phyloP scores from a whole-genome alignment of 2,329 filamentous ascomycete species.

The Davidsoniella virescens region DNA sequence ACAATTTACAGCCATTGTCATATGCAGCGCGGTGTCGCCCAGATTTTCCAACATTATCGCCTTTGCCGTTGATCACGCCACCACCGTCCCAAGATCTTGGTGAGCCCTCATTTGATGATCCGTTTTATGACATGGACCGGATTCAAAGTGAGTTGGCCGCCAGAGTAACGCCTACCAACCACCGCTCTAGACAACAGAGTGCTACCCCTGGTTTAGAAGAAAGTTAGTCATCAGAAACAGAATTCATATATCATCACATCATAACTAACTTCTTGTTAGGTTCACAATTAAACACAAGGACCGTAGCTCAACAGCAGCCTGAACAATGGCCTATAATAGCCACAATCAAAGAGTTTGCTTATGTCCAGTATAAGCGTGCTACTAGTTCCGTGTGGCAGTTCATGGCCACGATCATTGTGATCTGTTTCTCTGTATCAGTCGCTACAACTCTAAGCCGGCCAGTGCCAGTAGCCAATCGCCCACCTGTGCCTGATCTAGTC shows the following conservation, averaged over 20 bases:
- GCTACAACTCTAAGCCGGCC: slow-evolving; percentile 54
- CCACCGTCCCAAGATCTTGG: slow-evolving; percentile 3
- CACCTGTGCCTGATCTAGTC: slow-evolving; percentile 64
- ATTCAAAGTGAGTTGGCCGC: no score
- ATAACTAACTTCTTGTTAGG: no score
- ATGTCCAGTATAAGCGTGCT: slow-evolving; percentile 39
- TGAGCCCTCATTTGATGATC: slow-evolving; percentile 1
- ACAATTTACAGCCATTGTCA: no score
- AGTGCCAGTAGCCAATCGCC: slow-evolving; percentile 28
- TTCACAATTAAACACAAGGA: no score
- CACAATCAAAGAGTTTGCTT: slow-evolving; percentile 29
- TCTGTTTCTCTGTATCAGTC: slow-evolving; percentile 47
- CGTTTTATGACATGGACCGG: background rate
- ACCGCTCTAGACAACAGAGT: no score
- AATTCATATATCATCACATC: no score
- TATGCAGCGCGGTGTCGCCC: no score
- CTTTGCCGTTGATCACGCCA: slow-evolving; percentile 3
- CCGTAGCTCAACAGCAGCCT: no score
- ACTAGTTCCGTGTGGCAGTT: slow-evolving; percentile 57
- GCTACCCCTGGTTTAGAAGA: no score
- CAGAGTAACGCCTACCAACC: no score
- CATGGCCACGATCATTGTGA: slow-evolving; percentile 42
- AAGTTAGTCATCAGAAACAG: no score
- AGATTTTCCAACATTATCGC: no score
- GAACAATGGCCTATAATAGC: background rate